phyloP scores from a whole-genome alignment of 805 yeast genomes.

The Torulaspora delbrueckii region DNA sequence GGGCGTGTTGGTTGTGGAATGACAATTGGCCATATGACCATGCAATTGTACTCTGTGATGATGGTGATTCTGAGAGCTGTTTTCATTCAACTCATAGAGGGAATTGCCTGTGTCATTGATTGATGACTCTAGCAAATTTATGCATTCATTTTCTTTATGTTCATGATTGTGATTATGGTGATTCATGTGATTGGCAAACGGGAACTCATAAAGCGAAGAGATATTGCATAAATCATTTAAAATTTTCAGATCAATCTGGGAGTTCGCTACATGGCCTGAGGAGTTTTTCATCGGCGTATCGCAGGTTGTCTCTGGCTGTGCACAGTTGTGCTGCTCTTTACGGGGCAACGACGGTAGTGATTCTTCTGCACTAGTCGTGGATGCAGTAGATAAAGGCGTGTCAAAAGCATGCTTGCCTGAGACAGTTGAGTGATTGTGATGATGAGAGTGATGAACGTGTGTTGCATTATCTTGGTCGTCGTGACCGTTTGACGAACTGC shows the following conservation, averaged over 20 bases:
- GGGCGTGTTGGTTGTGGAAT: background rate
- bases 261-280: conserved; percentile 24
- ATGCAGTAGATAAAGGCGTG: conserved; percentile 10
- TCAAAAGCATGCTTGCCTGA: conserved; percentile 3
- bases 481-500: conserved; percentile 11
- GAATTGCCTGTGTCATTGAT: conserved; percentile 5
- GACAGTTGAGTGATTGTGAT: conserved; percentile 1
- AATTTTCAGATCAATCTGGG: conserved; percentile 29
- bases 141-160: conserved; percentile 7
- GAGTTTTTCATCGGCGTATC: background rate
- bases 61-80: conserved; percentile 30
- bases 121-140: conserved; percentile 15
- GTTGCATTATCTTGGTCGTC: background rate
- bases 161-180: conserved; percentile 20
- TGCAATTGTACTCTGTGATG: conserved; percentile 39
- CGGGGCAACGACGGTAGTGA: background rate
- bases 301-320: background rate
- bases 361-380: conserved; percentile 6
- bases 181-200: conserved; percentile 32
- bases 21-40: conserved; percentile 23
- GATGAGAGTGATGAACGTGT: background rate
- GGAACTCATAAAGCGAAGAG: conserved; percentile 34
- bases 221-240: conserved; percentile 33
- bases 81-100: conserved; percentile 4
- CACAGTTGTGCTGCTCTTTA: background rate